Percentiles rank a stretch among this genome's conserved stretches.
These are phyloP conservation scores for Eragrostis nindensis DNA, from an alignment of 176 grass and related monocot species.

Conservation along the genomic window DNA sequence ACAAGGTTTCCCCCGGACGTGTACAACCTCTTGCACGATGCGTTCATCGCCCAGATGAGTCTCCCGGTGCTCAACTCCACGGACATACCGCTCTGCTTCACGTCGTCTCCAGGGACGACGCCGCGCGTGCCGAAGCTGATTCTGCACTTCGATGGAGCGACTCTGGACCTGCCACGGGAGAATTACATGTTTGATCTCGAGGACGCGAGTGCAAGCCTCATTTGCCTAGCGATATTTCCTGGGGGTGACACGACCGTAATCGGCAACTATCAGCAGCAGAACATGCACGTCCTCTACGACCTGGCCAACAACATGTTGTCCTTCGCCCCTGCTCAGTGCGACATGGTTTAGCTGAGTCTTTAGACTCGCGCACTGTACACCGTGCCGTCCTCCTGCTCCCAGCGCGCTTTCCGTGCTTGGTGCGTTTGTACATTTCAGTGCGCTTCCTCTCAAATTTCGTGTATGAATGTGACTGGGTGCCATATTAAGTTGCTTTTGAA, in stretches of 20 bases:
- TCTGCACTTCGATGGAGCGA: slow-evolving; percentile 61
- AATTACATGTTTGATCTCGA: slow-evolving; percentile 55
- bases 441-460: no score
- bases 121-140: slow-evolving; percentile 44
- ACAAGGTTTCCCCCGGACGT: slow-evolving; percentile 24
- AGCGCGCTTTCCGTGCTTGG: no score
- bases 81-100: slow-evolving; percentile 45
- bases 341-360: no score
- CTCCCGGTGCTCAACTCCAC: slow-evolving; percentile 37
- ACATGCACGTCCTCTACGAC: slow-evolving; percentile 67
- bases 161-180: slow-evolving; percentile 61
- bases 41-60: slow-evolving; percentile 41
- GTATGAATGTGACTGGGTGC: no score
- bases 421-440: no score
- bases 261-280: slow-evolving; percentile 79
- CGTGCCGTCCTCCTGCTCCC: no score
- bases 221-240: slow-evolving; percentile 34
- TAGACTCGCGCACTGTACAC: slow-evolving; percentile 5
- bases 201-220: background rate
- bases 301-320: slow-evolving; percentile 46
- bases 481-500: no score
- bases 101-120: background rate
- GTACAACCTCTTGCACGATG: slow-evolving; percentile 40
- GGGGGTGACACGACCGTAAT: slow-evolving; percentile 37
- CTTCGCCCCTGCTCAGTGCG: slow-evolving; percentile 51